Evolutionary conservation across 495 filamentous ascomycete genomes (phyloP), one percentile per base, ranked within the genome.

Genomic region (Neurospora sp.): DNA sequence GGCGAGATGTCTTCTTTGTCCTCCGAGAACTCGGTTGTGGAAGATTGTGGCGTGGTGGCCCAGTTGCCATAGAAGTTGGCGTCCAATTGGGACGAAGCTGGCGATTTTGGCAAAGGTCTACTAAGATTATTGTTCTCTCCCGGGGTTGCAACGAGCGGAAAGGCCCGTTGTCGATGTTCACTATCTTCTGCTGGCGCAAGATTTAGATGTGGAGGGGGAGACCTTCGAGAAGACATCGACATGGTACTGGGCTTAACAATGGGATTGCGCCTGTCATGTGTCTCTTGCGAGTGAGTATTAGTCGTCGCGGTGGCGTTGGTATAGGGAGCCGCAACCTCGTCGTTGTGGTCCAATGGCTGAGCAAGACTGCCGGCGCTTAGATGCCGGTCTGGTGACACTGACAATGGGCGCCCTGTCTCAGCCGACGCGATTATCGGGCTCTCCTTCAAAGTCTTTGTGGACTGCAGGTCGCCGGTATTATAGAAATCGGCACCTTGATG

Each of bases 91-190:
- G 86, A 87, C 12, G 82, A 82, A 41, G 78, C 78, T 12, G 87
- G 87, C 22, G 86, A 88, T 73, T 86, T 88, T 3, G 86, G 86
- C 39, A 86, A 75, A 35, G 85, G 82, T 77, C 86, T 87, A 75
- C 86, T 82, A 69, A 84, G 82, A 73, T 84, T 76, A 76, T 31
- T 77, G 44, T 37, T 75, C 18, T 77, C 73, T 53, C 31, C 37
- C 6, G 74, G 40, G 65, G 70, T 16, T 69, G 74, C 69, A 10
- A 69, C 39, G 14, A 40, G n/a, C 18, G 68, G 42, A 40, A 22
- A 70, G 44, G 37, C 37, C 22, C 37, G 68, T 27, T 41, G 77
- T 42, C 68, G 69, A 78, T 75, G 70, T 74, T 76, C 72, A 59
- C 73, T 75, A 47, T 83, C 80, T 75, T 78, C 77, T 42, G 73